Conservation (phyloP, 148 eudicot genomes). For the Nyssa sinensis region DNA sequence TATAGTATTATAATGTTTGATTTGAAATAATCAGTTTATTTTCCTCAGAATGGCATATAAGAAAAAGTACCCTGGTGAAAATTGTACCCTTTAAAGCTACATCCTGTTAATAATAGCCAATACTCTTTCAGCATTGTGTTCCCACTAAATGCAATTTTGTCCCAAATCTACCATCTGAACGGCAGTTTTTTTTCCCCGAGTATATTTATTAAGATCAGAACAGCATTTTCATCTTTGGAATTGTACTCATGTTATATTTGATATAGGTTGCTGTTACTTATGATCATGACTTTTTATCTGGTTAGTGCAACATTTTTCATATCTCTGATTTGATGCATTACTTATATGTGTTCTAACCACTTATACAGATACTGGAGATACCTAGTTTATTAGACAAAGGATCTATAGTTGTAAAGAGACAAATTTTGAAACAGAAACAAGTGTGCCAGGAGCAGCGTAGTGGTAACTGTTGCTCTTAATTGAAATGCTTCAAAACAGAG, state of each 20-base stretch:
- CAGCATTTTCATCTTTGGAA: neutral
- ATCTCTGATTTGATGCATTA: neutral
- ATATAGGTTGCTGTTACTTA: neutral
- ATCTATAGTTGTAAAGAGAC: constrained; percentile 41
- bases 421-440: constrained; percentile 33
- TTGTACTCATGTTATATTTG: neutral
- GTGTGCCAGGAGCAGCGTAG: neutral
- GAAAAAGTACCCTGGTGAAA: too few species aligned
- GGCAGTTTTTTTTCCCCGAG: too few species aligned
- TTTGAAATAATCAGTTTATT: too few species aligned
- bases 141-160: too few species aligned
- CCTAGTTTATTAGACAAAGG: constrained; percentile 58
- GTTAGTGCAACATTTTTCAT: neutral
- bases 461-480: constrained; percentile 35
- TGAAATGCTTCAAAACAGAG: neutral
- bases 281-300: neutral
- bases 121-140: too few species aligned
- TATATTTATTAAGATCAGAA: too few species aligned
- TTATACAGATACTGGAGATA: constrained; percentile 53
- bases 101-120: too few species aligned
- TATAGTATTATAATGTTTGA: too few species aligned
- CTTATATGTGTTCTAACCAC: neutral
- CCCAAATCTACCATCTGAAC: too few species aligned
- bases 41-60: too few species aligned
- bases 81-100: too few species aligned